Conservation (phyloP, 805 yeast species). For the Grigorovia humatica region DNA sequence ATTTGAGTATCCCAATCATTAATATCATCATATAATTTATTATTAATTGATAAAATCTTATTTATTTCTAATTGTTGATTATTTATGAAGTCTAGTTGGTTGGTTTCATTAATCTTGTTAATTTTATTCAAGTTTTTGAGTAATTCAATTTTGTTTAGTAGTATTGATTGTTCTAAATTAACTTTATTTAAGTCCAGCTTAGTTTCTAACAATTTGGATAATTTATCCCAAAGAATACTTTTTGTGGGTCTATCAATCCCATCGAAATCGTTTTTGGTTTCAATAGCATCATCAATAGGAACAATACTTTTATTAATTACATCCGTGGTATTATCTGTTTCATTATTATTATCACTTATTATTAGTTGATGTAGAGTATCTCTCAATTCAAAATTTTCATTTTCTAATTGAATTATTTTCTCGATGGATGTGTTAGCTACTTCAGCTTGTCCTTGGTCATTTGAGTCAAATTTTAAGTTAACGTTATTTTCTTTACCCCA, state of each 20-base stretch:
- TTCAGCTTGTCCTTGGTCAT: background rate
- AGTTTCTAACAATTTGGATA: background rate
- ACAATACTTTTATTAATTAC: no score
- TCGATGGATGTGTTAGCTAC: background rate
- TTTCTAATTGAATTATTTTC: background rate
- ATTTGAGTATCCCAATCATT: background rate
- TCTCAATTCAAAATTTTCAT: background rate
- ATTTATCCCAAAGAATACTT: background rate
- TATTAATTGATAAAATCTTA: background rate
- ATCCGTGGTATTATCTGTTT: background rate
- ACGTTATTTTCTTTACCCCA: background rate
- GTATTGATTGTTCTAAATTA: background rate
- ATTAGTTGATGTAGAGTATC: background rate
- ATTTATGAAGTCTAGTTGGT: background rate
- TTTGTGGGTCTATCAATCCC: background rate
- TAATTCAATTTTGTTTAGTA: background rate
- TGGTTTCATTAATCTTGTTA: background rate
- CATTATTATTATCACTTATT: background rate
- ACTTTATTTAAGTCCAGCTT: background rate
- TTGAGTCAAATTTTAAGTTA: no score
- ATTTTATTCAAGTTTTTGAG: no score
- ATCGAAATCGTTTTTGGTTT: background rate
- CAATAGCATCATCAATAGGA: background rate
- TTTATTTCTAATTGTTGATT: background rate
- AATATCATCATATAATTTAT: background rate